Percentiles rank a stretch among this genome's conserved stretches.
Conservation (phyloP, 306 rosid genomes). For the Gillenia trifoliata region DNA sequence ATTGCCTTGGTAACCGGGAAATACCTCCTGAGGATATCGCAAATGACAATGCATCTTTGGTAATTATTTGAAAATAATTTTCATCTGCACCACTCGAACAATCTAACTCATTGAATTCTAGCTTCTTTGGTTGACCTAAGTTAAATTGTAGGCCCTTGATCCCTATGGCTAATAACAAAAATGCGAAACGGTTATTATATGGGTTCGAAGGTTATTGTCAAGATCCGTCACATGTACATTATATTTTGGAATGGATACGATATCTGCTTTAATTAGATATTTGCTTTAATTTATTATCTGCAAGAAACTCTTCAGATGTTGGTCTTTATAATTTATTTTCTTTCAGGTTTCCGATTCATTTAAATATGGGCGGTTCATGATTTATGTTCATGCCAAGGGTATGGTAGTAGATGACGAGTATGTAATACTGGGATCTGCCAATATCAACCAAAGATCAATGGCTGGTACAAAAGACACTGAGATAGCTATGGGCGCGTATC, state of each 20-base stretch:
- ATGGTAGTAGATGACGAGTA: slow-evolving; percentile 91
- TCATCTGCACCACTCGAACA: slow-evolving; percentile 2
- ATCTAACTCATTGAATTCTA: neutral
- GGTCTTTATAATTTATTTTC: slow-evolving; percentile 8
- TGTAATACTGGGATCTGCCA: slow-evolving; percentile 85
- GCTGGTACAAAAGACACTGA: slow-evolving; percentile 96
- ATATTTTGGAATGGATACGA: neutral
- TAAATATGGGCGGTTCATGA: slow-evolving; percentile 65
- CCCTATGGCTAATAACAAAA: neutral
- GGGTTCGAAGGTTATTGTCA: neutral
- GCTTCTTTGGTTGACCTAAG: slow-evolving; percentile 4
- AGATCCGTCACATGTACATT: neutral
- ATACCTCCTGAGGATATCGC: slow-evolving; percentile 28
- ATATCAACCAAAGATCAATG: slow-evolving; percentile 96
- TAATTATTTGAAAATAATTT: slow-evolving; percentile 24
- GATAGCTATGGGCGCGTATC: slow-evolving; percentile 97
- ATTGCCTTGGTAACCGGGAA: slow-evolving; percentile 95
- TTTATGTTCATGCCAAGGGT: slow-evolving; percentile 95
- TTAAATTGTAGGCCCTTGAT: slow-evolving; percentile 1
- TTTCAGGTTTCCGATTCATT: slow-evolving; percentile 46
- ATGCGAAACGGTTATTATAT: neutral
- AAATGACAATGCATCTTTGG: slow-evolving; percentile 42
- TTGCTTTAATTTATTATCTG: neutral
- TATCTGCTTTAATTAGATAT: neutral
- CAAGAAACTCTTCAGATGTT: slow-evolving; percentile 3